phyloP scores from a whole-genome alignment of 129 eudicot genomes.

The Silybum marianum region DNA sequence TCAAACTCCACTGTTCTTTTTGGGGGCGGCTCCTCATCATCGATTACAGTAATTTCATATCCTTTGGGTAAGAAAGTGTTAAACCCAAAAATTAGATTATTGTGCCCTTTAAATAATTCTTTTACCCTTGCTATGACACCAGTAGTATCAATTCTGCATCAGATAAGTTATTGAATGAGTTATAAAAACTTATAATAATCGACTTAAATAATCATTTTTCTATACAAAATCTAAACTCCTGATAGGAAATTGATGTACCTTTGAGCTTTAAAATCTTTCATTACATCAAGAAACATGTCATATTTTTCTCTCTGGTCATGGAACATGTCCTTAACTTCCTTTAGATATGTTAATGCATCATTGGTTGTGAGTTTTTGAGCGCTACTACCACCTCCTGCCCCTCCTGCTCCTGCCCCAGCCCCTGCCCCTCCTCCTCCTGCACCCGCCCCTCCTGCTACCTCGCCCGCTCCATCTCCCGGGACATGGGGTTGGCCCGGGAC shows the following conservation, averaged over 20 bases:
- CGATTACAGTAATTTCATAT: constrained; percentile 77
- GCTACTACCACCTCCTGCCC: constrained; percentile 44
- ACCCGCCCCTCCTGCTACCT: constrained; percentile 33
- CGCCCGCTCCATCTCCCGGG: constrained; percentile 42
- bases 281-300: constrained; percentile 81
- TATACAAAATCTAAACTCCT: neutral
- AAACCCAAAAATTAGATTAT: constrained; percentile 79
- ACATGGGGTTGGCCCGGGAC: constrained; percentile 62
- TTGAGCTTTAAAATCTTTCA: constrained; percentile 96
- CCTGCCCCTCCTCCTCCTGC: constrained; percentile 43
- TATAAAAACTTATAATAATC: constrained; percentile 1
- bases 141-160: constrained; percentile 69
- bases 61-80: constrained; percentile 96
- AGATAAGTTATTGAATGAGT: constrained; percentile 7
- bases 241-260: constrained; percentile 41
- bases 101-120: constrained; percentile 80
- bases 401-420: constrained; percentile 49
- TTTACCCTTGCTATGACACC: constrained; percentile 87
- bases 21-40: constrained; percentile 79
- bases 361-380: constrained; percentile 81
- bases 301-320: constrained; percentile 82
- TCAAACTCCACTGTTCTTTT: constrained; percentile 88
- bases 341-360: constrained; percentile 84
- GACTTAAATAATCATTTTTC: neutral
- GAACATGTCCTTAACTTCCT: constrained; percentile 94